Conservation (phyloP, 2,329 filamentous ascomycete genomes). For the Pseudocercospora crystallina region DNA sequence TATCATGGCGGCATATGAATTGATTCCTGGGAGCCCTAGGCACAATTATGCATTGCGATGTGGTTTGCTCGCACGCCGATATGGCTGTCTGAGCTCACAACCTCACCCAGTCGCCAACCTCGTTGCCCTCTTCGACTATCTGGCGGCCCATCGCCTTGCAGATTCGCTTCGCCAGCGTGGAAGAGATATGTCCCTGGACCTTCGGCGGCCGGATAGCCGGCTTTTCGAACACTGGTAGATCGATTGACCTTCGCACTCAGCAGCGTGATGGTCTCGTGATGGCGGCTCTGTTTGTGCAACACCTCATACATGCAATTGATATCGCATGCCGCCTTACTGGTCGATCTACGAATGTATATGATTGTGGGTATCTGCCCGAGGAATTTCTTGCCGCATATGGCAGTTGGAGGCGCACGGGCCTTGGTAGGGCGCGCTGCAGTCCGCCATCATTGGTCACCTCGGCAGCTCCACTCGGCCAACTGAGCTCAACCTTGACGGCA, state of each 20-base stretch:
- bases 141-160: conserved; percentile 23
- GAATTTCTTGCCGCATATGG: conserved; percentile 8
- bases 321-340: too few relatives aligned
- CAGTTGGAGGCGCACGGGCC: conserved; percentile 9
- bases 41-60: conserved; percentile 10
- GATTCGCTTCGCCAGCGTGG: conserved; percentile 13
- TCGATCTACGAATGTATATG: too few relatives aligned
- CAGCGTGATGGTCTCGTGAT: too few relatives aligned
- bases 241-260: too few relatives aligned
- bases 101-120: conserved; percentile 14
- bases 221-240: too few relatives aligned
- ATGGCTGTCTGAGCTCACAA: background rate
- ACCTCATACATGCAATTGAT: too few relatives aligned
- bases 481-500: conserved; percentile 1
- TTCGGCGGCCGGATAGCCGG: too few relatives aligned
- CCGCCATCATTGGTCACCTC: conserved; percentile 7
- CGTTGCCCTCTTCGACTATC: conserved; percentile 22
- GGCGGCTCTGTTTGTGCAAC: too few relatives aligned
- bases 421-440: conserved; percentile 3
- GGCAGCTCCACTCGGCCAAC: background rate
- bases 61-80: background rate
- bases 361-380: background rate
- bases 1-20: conserved; percentile 33
- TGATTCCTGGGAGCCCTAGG: conserved; percentile 5
- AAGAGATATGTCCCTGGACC: background rate